Percentiles rank a stretch among this genome's conserved stretches.
Conservation (phyloP, 1,139 yeast genomes). For the Lodderomyces parapsilosis region DNA sequence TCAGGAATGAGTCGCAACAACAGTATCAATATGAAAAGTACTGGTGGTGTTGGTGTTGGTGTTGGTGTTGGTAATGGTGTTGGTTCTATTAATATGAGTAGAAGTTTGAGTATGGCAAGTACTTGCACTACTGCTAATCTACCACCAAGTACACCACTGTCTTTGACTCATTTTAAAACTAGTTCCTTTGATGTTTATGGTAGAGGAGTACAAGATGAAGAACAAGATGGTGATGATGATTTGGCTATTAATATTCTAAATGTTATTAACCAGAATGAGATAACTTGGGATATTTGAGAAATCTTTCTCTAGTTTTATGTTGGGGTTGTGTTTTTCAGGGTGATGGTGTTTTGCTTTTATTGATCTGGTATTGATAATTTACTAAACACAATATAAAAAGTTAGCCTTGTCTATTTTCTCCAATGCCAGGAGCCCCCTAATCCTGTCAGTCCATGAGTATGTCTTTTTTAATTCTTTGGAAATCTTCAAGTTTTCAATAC, state of each 20-base stretch:
- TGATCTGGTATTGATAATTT: background rate
- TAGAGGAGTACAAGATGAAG: background rate
- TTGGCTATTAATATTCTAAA: slow-evolving; percentile 4
- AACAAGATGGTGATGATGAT: background rate
- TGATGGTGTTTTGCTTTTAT: no score
- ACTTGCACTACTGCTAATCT: background rate
- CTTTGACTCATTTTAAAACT: slow-evolving; percentile 1
- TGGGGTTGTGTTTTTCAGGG: no score
- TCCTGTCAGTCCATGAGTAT: no score
- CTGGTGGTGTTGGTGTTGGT: no score
- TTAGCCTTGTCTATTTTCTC: no score
- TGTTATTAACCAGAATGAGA: background rate
- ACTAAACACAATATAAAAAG: no score
- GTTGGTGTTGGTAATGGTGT: no score
- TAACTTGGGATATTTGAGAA: slow-evolving; percentile 4
- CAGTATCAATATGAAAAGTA: background rate
- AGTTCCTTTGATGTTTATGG: background rate
- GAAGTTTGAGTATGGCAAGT: background rate
- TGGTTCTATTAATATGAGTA: background rate
- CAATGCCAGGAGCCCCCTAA: no score
- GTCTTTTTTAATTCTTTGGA: no score
- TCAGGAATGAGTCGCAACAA: background rate
- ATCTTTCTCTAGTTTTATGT: background rate
- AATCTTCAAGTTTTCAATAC: no score
- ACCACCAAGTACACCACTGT: background rate